Conservation (phyloP, 106 monocot species). For the Gastrodia elata region DNA sequence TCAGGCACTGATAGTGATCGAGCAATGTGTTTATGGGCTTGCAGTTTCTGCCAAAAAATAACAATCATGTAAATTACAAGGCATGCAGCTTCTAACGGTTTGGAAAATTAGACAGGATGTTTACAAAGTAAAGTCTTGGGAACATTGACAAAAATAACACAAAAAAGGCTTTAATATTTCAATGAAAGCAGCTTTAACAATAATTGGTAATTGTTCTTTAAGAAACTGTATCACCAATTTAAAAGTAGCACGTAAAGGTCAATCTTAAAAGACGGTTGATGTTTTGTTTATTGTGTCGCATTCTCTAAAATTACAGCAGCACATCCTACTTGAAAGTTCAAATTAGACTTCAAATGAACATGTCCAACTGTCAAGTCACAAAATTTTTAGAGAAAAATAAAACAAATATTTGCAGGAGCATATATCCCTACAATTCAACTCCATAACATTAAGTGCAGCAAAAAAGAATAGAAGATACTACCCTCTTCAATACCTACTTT, state of each 20-base stretch:
- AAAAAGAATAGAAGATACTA: not conserved
- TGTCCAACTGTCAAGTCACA: not conserved
- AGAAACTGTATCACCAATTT: not conserved
- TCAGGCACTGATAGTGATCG: conserved; percentile 89
- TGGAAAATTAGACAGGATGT: not conserved
- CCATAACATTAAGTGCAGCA: not conserved
- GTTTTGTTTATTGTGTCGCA: not conserved
- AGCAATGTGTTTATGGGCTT: conserved; percentile 38
- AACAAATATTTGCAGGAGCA: not conserved
- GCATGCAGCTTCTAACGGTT: not conserved
- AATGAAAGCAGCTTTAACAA: not conserved
- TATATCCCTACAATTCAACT: not conserved
- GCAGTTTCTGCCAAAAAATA: conserved; percentile 31
- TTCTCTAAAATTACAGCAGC: not conserved
- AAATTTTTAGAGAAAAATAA: not conserved
- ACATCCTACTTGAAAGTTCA: not conserved
- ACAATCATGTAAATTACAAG: not conserved
- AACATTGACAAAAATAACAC: not conserved
- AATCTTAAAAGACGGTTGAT: not conserved
- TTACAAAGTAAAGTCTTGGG: not conserved
- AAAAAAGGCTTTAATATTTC: not conserved
- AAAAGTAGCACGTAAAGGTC: not conserved
- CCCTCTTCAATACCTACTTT: not conserved
- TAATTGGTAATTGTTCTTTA: not conserved
- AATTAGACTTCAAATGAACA: not conserved